Base-by-base conservation (phyloP, 805 yeast species). In the Candida koratica region DNA sequence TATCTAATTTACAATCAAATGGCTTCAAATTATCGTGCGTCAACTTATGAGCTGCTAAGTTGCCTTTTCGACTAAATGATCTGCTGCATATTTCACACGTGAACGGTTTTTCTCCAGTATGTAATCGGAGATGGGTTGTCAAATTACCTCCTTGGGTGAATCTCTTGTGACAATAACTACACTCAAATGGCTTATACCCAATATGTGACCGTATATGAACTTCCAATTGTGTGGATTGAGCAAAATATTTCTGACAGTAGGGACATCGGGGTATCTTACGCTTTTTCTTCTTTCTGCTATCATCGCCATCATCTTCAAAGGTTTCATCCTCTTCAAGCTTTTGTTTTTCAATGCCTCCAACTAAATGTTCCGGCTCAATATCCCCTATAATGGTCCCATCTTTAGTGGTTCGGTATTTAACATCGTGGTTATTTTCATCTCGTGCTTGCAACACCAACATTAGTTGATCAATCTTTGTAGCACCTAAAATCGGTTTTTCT, bases 31-130 rank as follows among this genome's bases (percentile, higher is more conserved):
- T 79, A 38, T 79, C 80, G 60, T 88, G 97, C 0, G 95, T 87
- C 40, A 85, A 64, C 56, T 71, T 67, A 60, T 89, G 97, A 3
- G 95, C 94, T 17, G 90, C 89, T 47, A 86, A 70, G 60, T 89
- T 89, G 12, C 97, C 97, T 58, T 89, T 85, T 50, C 96, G 74
- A 36, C 95, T 85, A 57, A 89, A 89, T 22, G 77, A 69, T 42
- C 86, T 75, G 15, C 76, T 75, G 59, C 97, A 89, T 7, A 74
- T 60, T 13, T 77, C 79, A 64, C 97, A 89, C 24, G 72, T 67
- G 53, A 81, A 89, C 4, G 97, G 97, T 53, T 84, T 84, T 51
- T 89, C 96, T 17, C 96, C 96, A 0, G 96, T 87, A 51, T 87
- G 96, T 22, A 87, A 66, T 44, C 96, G 66, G 51, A 79, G 66